phyloP scores from a whole-genome alignment of 2,329 filamentous ascomycete species.

The Mycosphaerella sp. region DNA sequence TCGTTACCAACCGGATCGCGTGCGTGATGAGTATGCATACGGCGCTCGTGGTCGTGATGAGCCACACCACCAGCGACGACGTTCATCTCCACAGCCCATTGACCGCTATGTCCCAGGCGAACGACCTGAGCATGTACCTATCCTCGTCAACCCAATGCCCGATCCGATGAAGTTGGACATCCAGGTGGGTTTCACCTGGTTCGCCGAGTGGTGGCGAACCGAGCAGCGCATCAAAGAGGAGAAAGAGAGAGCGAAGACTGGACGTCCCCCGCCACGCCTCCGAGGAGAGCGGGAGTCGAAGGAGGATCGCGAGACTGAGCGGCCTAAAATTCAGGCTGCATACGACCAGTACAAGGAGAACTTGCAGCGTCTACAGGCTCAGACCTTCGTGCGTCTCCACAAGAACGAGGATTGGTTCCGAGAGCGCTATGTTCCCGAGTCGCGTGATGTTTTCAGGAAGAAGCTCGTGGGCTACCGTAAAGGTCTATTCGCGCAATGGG shows the following conservation, averaged over 20 bases:
- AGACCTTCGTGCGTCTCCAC: constrained; percentile 82
- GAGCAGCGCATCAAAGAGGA: constrained; percentile 80
- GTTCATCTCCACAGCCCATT: constrained; percentile 60
- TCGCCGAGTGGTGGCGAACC: constrained; percentile 78
- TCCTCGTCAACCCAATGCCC: constrained; percentile 59
- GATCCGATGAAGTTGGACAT: constrained; percentile 69
- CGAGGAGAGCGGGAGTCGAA: constrained; percentile 60
- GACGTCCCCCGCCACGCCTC: constrained; percentile 54
- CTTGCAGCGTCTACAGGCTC: constrained; percentile 55
- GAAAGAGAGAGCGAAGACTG: constrained; percentile 63
- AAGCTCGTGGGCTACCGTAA: constrained; percentile 76
- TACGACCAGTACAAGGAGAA: constrained; percentile 63
- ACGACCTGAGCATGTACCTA: constrained; percentile 48
- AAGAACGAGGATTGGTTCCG: constrained; percentile 98
- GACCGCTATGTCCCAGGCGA: constrained; percentile 74
- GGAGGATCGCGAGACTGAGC: constrained; percentile 73
- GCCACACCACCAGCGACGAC: constrained; percentile 52
- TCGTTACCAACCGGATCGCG: constrained; percentile 67
- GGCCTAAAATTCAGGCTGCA: constrained; percentile 66
- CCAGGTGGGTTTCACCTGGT: constrained; percentile 80
- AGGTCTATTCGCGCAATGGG: constrained; percentile 77
- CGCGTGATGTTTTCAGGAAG: constrained; percentile 65
- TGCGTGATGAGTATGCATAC: constrained; percentile 59
- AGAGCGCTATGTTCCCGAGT: constrained; percentile 83
- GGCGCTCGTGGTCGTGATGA: constrained; percentile 53